phyloP scores from a whole-genome alignment of 495 filamentous ascomycete species.

The Aeminium ludgeri region DNA sequence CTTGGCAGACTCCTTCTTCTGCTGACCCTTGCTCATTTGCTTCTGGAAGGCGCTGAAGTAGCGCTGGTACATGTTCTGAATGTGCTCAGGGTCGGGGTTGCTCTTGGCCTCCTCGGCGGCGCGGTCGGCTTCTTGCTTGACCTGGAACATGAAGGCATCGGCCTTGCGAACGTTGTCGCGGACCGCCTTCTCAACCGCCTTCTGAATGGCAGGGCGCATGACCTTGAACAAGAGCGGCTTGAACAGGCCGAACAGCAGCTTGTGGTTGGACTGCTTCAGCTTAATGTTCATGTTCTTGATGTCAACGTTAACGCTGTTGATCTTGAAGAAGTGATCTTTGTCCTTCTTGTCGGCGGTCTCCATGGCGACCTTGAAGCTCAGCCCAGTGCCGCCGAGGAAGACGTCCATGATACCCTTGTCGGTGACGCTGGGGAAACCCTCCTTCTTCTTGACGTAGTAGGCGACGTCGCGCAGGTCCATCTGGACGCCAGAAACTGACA shows the following conservation, averaged over 20 bases:
- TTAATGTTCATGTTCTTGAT: constrained; percentile 80
- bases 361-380: constrained; percentile 83
- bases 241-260: constrained; percentile 71
- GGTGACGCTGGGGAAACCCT: constrained; percentile 81
- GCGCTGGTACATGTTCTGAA: constrained; percentile 70
- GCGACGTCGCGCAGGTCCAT: constrained; percentile 72
- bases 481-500: constrained; percentile 79
- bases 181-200: constrained; percentile 76
- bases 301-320: constrained; percentile 72
- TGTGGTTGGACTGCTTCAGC: constrained; percentile 84
- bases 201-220: constrained; percentile 66
- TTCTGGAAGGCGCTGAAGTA: constrained; percentile 65
- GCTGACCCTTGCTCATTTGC: constrained; percentile 51
- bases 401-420: constrained; percentile 86
- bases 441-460: constrained; percentile 91
- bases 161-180: constrained; percentile 55
- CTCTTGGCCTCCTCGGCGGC: constrained; percentile 47
- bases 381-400: constrained; percentile 69
- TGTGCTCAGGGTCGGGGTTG: constrained; percentile 50
- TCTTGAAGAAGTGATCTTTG: constrained; percentile 73
- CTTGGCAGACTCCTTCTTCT: constrained; percentile 33
- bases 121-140: constrained; percentile 68
- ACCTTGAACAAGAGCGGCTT: constrained; percentile 77
- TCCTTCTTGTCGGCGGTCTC: constrained; percentile 65
- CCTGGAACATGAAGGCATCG: constrained; percentile 51